A percentile compares a stretch with the other conserved stretches of the same genome.
These are phyloP conservation scores for Flaveria floridana DNA, from an alignment of 140 eudicot genomes.

Conservation along the genomic window DNA sequence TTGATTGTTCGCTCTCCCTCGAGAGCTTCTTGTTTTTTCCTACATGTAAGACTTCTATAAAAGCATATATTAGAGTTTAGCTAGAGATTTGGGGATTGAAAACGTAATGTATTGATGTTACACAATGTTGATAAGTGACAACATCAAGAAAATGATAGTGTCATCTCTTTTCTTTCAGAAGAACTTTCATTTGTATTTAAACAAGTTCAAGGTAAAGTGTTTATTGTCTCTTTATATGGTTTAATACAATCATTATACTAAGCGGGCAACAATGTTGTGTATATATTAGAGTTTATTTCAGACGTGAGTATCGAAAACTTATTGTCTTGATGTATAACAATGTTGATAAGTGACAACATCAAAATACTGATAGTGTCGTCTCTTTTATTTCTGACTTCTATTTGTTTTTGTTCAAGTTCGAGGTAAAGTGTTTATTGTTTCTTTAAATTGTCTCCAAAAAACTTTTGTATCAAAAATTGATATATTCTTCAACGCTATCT, in stretches of 20 bases:
- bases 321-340: constrained; percentile 15
- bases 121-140: background rate
- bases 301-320: constrained; percentile 25
- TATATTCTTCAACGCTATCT: too few species aligned
- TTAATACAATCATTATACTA: too few species aligned
- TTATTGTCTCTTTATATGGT: too few species aligned
- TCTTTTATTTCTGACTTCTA: background rate
- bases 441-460: background rate
- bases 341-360: background rate
- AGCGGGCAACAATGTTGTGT: too few species aligned
- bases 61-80: constrained; percentile 26
- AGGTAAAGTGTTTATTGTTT: background rate
- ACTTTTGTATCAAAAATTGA: too few species aligned
- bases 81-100: constrained; percentile 30
- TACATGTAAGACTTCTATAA: constrained; percentile 19
- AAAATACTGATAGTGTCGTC: background rate
- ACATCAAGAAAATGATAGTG: background rate
- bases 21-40: constrained; percentile 37
- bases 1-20: constrained; percentile 46
- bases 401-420: background rate
- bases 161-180: background rate
- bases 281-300: background rate
- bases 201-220: background rate
- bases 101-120: constrained; percentile 22
- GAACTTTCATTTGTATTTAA: background rate